These are phyloP conservation scores for Puccinia coronata DNA, from an alignment of 1,284 basidiomycete species.

Conservation along the genomic window DNA sequence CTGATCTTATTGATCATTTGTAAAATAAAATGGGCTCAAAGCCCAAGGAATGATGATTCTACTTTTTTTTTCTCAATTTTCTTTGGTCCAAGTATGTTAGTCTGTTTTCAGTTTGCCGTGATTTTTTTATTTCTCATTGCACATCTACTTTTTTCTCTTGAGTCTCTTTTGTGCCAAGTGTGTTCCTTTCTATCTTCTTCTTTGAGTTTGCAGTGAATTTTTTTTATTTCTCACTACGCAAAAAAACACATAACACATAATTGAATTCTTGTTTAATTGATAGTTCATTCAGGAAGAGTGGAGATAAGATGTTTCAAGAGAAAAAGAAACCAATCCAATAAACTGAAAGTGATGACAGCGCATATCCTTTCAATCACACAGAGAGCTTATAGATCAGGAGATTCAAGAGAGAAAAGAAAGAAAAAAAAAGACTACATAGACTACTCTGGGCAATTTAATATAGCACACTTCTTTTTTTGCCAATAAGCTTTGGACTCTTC, in stretches of 20 bases:
- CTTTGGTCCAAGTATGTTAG: neutral
- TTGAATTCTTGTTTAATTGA: too few species aligned
- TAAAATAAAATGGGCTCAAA: conserved; percentile 99
- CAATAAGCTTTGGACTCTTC: neutral
- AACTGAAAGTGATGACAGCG: too few species aligned
- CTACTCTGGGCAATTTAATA: neutral
- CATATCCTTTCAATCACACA: too few species aligned
- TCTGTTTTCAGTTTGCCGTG: too few species aligned
- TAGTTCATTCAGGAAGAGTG: too few species aligned
- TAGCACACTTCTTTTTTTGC: neutral
- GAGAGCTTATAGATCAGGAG: too few species aligned
- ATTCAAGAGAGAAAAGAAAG: neutral
- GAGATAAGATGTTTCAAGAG: too few species aligned
- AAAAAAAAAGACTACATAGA: neutral
- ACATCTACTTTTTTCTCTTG: conserved; percentile 27
- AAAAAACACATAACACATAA: too few species aligned
- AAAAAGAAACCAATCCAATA: too few species aligned
- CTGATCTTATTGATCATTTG: conserved; percentile 78
- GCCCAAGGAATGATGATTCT: conserved; percentile 64
- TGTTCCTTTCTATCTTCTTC: too few species aligned
- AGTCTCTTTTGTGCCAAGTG: conserved; percentile 13
- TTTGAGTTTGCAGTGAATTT: too few species aligned
- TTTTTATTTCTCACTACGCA: too few species aligned
- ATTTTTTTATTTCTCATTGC: neutral
- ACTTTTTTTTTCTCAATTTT: conserved; percentile 23